Base-by-base conservation (phyloP, 2,329 filamentous ascomycete species). In the Claviceps africana region DNA sequence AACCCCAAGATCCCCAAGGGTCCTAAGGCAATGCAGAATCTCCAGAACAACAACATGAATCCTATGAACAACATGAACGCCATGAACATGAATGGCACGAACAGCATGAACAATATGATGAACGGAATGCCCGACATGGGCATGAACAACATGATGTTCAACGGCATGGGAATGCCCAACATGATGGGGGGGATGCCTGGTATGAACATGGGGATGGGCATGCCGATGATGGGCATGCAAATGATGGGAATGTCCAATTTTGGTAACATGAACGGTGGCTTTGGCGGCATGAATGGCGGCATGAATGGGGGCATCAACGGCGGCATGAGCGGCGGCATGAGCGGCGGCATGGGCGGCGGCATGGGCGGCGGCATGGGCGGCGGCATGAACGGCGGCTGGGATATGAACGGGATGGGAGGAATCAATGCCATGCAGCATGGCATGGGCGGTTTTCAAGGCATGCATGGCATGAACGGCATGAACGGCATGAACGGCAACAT, bases 1-100 rank as follows among this genome's bases (percentile, higher is more conserved):
- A 82, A 84, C 58, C 77, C 78, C 42, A 79, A 78, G 62, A 78
- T 83, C 42, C 78, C 81, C 46, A 84, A 83, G 59, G 81, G 74
- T 0, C 81, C 81, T 2, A 81, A 81, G 63, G 80, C 77, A 39
- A 85, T 82, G 81, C 78, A 77, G 59, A 75, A 68, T 63, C 75
- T 75, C 48, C 73, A 75, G 52, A 42, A 2, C 31, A 8, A 39
- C 21, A 69, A 66, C 62, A 72, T 72, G 60, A 69, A 66, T 51
- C 64, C 64, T 48, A 65, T 67, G 60, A 61, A 64, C 25, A 62
- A 60, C 53, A 68, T 69, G 65, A 50, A 44, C 15, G 43, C 4
- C 11, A 76, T 76, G 68, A 75, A 9, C 54, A 68, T 69, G 65
- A 47, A 47, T n/a, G 21, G 30, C 28, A 46, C 47, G 42, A 50